Evolutionary conservation across 2,329 filamentous ascomycete genomes (phyloP), one percentile per base, ranked within the genome.

Genomic region (Diplocarpon rosae): DNA sequence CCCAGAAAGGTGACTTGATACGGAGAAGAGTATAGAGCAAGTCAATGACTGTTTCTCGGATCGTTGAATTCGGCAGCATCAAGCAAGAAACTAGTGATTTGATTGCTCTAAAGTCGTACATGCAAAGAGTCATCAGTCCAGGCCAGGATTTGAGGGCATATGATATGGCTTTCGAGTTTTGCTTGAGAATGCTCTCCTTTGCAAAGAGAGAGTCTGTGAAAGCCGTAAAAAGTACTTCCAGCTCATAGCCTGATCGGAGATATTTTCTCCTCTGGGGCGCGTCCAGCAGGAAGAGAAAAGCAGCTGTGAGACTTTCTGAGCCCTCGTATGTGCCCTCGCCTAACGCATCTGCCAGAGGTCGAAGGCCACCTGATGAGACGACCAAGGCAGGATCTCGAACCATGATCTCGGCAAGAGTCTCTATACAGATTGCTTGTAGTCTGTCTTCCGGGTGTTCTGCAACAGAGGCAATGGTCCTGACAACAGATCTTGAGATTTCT

Each of bases 1-100:
- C 93, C 92, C 92, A 98, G 8, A 88, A 81, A 35, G 92, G 80
- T 47, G 89, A 83, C 56, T 96, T 96, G 59, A 98, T 95, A 30
- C 90, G 80, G 41, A 98, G 65, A 2, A 82, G 62, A 0, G 73
- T 72, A 58, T 93, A 95, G 14, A 98, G 66, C 11, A 98, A 69
- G 61, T 98, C 92, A 49, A 98, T 72, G 14, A 95, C 79, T 1
- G 89, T 82, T 59, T 94, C 88, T 39, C 75, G 69, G 38, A 80
- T 71, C 0, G 64, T 60, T 5, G 71, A 64, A 43, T 69, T 74
- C 0, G 78, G 76, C 9, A 80, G 63, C 36, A 77, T 68, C 59
- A 83, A 69, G 52, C 75, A 78, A n/a, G 72, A 69, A 39, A 82
- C 65, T 32, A 98, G 73, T 3, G 92, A 96, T 51, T 76, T 78